Conservation (phyloP, 495 filamentous ascomycete genomes). For the Parmelia sp. region DNA sequence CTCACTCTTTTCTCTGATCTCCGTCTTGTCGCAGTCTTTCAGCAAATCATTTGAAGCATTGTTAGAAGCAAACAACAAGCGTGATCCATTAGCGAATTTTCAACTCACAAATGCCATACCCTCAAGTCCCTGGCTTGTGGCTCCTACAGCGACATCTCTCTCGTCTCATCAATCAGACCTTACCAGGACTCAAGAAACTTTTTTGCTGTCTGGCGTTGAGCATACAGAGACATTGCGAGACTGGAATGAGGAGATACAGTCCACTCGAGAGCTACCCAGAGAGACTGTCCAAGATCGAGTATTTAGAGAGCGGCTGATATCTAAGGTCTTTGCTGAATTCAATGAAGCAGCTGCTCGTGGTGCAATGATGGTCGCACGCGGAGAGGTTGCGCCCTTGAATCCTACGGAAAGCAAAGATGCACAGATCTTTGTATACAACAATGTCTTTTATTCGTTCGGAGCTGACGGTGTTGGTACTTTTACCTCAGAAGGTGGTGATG, state of each 20-base stretch:
- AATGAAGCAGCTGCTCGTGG: constrained; percentile 90
- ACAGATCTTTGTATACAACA: constrained; percentile 99
- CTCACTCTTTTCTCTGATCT: constrained; percentile 77
- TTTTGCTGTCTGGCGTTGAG: constrained; percentile 80
- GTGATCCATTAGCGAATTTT: constrained; percentile 86
- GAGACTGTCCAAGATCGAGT: constrained; percentile 93
- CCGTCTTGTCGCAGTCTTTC: constrained; percentile 76
- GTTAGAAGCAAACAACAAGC: constrained; percentile 72
- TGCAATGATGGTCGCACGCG: constrained; percentile 86
- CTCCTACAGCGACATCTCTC: constrained; percentile 53
- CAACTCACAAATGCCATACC: constrained; percentile 91
- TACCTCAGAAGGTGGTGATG: constrained; percentile 90
- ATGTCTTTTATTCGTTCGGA: constrained; percentile 98
- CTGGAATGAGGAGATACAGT: constrained; percentile 99
- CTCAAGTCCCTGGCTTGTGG: constrained; percentile 86
- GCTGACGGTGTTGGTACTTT: constrained; percentile 98
- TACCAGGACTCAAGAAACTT: constrained; percentile 87
- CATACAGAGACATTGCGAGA: constrained; percentile 90
- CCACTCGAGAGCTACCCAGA: constrained; percentile 84
- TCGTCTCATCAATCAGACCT: constrained; percentile 73
- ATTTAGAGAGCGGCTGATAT: constrained; percentile 87
- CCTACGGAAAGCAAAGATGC: constrained; percentile 88
- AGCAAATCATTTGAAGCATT: constrained; percentile 61
- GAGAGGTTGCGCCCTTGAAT: constrained; percentile 93
- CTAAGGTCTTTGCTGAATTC: constrained; percentile 96